phyloP scores from a whole-genome alignment of 768 basidiomycete genomes.

The Lactarius vividus region DNA sequence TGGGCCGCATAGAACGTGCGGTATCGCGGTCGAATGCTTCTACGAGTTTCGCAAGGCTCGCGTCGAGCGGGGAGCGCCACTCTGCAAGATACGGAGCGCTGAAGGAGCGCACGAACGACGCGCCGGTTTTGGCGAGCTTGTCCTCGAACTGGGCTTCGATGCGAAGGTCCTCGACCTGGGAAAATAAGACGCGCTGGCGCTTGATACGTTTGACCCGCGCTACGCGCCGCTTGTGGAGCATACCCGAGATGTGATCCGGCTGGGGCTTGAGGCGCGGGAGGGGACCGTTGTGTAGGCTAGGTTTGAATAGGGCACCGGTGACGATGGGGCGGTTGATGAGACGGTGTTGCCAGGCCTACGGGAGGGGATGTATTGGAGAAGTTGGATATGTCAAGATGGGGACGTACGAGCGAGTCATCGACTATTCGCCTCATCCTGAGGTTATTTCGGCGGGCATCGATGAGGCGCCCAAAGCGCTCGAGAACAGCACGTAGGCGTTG shows the following conservation, averaged over 20 bases:
- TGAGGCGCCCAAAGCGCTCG: slow-evolving; percentile 55
- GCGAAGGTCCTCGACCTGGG: slow-evolving; percentile 36
- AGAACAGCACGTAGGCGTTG: slow-evolving; percentile 45
- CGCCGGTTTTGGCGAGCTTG: slow-evolving; percentile 22
- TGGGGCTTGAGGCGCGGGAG: slow-evolving; percentile 81
- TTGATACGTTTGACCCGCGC: slow-evolving; percentile 47
- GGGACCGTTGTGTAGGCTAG: slow-evolving; percentile 61
- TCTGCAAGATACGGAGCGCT: slow-evolving; percentile 7
- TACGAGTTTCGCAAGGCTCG: slow-evolving; percentile 34
- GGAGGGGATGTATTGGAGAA: slow-evolving; percentile 4
- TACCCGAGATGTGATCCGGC: slow-evolving; percentile 64
- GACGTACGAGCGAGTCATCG: slow-evolving; percentile 51
- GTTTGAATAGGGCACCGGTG: slow-evolving; percentile 68
- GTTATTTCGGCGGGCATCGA: slow-evolving; percentile 50
- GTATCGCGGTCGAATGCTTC: slow-evolving; percentile 41
- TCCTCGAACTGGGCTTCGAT: slow-evolving; percentile 43
- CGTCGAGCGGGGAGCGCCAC: slow-evolving; percentile 41
- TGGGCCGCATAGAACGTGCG: slow-evolving; percentile 42
- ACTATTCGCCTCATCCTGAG: slow-evolving; percentile 46
- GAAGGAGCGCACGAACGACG: slow-evolving; percentile 29
- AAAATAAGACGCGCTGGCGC: slow-evolving; percentile 35
- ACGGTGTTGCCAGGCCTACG: slow-evolving; percentile 55
- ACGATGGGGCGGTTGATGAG: slow-evolving; percentile 62
- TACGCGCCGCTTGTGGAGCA: slow-evolving; percentile 54
- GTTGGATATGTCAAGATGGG: neutral